Evolutionary conservation across 345 rosid species (phyloP), one percentile per base, ranked within the genome.

Genomic region (Eucalyptus virginea): DNA sequence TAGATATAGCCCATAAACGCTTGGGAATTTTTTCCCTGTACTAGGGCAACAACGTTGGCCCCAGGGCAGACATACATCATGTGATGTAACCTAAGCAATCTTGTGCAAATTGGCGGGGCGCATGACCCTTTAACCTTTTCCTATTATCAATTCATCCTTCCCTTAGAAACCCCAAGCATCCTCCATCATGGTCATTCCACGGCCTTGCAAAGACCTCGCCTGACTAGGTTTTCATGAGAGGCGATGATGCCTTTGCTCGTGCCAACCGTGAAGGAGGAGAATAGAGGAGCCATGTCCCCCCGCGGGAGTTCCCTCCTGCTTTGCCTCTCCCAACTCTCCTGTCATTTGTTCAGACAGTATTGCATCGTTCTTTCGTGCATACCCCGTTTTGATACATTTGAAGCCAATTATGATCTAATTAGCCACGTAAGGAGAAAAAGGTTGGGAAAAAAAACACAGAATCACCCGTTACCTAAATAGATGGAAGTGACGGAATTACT

Each of bases 391-490:
- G 81, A 34, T 0, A 0, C 9, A 21, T 34, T 34, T 5, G 44
- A 69, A 34, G 8, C 24, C 81, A 34, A 18, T 34, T 69, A 17
- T 19, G 44, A 69, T 18, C 44, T 15, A 69, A 69, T 0, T 17
- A 69, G 44, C 81, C 13, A 9, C 8, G 23, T 18, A 34, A 34
- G 81, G 44, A 69, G 81, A 5, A 69, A 67, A 69, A 34, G 81
- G 24, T 7, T 24, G 28, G 2, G 1, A 9, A 5, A 34, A 17
- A 16, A 18, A 0, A 18, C 7, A 19, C 0, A 9, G 81, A 69
- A 34, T 69, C 44, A 69, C 0, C 7, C 12, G 0, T 72, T 42
- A 0, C 21, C 81, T 5, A 34, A 37, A 37, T 34, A 72, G 40
- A 17, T 17, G 9, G 8, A 10, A 37, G 14, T 34, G 81, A 72